A percentile compares a stretch with the other conserved stretches of the same genome.
These are phyloP conservation scores for Byssothecium circinans DNA, from an alignment of 2,329 filamentous ascomycete species.

Conservation along the genomic window DNA sequence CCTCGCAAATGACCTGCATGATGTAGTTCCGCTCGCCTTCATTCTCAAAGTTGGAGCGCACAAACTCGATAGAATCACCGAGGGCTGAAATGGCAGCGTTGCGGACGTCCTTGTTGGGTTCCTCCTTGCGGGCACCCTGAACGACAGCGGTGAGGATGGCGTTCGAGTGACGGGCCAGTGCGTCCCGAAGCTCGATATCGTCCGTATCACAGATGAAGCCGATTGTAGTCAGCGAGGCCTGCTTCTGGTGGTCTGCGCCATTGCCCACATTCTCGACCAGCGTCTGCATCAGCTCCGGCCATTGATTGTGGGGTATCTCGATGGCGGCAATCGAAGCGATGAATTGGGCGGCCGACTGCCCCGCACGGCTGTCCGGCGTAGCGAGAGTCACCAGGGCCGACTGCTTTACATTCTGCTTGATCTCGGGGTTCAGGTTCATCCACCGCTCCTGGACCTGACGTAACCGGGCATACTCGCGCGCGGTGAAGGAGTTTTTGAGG, in stretches of 20 bases:
- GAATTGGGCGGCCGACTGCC: conserved; percentile 89
- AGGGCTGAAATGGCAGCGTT: conserved; percentile 91
- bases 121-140: conserved; percentile 95
- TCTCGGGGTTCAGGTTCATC: conserved; percentile 77
- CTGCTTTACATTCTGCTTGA: conserved; percentile 86
- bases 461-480: conserved; percentile 84
- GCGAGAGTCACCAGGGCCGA: conserved; percentile 84
- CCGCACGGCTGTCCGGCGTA: conserved; percentile 78
- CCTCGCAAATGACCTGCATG: conserved; percentile 99
- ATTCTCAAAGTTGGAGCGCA: conserved; percentile 97
- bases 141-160: conserved; percentile 97
- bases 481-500: conserved; percentile 96
- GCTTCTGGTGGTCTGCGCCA: conserved; percentile 86
- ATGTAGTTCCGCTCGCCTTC: conserved; percentile 99
- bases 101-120: conserved; percentile 86
- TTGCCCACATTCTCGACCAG: conserved; percentile 92
- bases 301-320: conserved; percentile 90
- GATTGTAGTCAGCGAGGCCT: conserved; percentile 92
- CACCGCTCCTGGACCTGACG: conserved; percentile 92
- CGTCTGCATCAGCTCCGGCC: conserved; percentile 84
- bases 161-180: conserved; percentile 83
- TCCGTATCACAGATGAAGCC: conserved; percentile 98
- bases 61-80: conserved; percentile 95
- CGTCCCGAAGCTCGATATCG: conserved; percentile 82
- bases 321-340: conserved; percentile 93